Evolutionary conservation across 1,139 yeast species (phyloP).

Genomic region (Pneumocystis sp.): DNA sequence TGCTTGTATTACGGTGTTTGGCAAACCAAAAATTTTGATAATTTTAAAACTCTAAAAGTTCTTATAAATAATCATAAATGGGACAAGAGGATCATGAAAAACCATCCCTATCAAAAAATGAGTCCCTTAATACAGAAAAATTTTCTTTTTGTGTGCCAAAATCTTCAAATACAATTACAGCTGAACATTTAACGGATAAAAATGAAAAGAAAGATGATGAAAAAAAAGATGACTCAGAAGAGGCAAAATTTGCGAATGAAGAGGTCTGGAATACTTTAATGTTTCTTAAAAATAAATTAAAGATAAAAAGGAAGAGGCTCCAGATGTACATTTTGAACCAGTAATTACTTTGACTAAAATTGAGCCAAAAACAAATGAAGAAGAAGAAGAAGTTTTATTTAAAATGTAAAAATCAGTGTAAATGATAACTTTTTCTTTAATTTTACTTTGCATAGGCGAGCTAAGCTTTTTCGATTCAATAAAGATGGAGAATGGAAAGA

Average conservation of each 20-base stretch:
- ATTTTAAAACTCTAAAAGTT: not conserved
- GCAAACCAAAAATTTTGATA: not conserved
- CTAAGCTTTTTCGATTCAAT: slow-evolving; percentile 85
- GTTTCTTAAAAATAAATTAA: not conserved
- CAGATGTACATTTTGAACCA: slow-evolving; percentile 90
- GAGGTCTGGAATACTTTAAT: not conserved
- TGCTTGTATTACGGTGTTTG: not conserved
- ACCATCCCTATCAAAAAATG: not conserved
- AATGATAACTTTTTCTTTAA: not conserved
- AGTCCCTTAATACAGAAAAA: not conserved
- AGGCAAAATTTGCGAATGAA: not conserved
- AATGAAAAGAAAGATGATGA: not conserved
- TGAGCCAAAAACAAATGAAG: slow-evolving; percentile 94
- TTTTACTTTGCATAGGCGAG: slow-evolving; percentile 33
- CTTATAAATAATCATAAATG: not conserved
- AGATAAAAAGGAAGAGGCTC: slow-evolving; percentile 34
- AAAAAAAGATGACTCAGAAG: not conserved
- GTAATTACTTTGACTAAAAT: slow-evolving; percentile 88
- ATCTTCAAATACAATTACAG: not conserved
- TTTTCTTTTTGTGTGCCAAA: not conserved
- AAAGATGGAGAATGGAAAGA: slow-evolving; percentile 88
- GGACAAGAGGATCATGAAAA: not conserved
- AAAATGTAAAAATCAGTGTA: slow-evolving; percentile 38
- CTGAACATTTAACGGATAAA: not conserved
- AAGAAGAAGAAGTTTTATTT: slow-evolving; percentile 75